A percentile compares a stretch with the other conserved stretches of the same genome.
Conservation (phyloP, 257 asterid species). For the Haberlea rhodopensis region DNA sequence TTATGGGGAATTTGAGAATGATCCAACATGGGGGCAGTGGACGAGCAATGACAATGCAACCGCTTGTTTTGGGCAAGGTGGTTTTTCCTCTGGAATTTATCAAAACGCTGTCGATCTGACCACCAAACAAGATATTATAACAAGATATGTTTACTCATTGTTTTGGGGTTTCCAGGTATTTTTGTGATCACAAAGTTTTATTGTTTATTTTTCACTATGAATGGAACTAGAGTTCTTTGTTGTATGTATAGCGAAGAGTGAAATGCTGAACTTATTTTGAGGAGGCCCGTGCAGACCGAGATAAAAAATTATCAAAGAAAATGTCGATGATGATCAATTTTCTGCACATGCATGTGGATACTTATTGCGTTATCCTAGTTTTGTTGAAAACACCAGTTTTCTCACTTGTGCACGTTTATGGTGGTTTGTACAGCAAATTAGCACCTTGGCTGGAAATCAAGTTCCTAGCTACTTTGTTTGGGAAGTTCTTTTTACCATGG, state of each 20-base stretch:
- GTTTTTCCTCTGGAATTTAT: slow-evolving; percentile 68
- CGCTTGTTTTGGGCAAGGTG: slow-evolving; percentile 57
- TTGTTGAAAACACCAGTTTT: neutral
- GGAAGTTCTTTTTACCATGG: slow-evolving; percentile 91
- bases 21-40: slow-evolving; percentile 51
- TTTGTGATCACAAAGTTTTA: neutral
- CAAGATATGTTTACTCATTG: slow-evolving; percentile 74
- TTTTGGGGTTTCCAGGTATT: slow-evolving; percentile 99
- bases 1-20: slow-evolving; percentile 5
- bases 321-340: too few relatives aligned
- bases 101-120: slow-evolving; percentile 59
- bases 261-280: too few relatives aligned
- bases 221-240: too few relatives aligned
- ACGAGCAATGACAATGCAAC: slow-evolving; percentile 45
- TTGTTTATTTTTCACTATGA: too few relatives aligned
- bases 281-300: too few relatives aligned
- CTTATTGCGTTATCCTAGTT: neutral
- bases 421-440: slow-evolving; percentile 58
- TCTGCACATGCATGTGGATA: too few relatives aligned
- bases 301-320: too few relatives aligned
- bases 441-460: slow-evolving; percentile 92
- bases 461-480: slow-evolving; percentile 68
- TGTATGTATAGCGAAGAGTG: too few relatives aligned
- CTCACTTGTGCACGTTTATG: slow-evolving; percentile 18
- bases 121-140: slow-evolving; percentile 31